Evolutionary conservation across 257 asterid genomes (phyloP).

Genomic region (Nicotiana noctiflora): DNA sequence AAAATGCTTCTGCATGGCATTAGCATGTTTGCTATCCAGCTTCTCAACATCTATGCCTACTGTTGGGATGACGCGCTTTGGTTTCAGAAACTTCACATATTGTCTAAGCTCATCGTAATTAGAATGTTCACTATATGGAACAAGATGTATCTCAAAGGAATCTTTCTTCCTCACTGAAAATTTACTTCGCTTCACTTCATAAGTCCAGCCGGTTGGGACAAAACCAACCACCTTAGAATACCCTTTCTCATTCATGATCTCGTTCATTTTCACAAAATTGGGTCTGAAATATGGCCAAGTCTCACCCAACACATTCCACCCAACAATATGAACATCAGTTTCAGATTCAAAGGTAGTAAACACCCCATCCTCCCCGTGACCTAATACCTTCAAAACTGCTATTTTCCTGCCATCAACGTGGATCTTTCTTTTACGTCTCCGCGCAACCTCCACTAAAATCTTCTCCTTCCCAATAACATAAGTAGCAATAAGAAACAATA

Average conservation of each 20-base stretch:
- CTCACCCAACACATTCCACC: conserved; percentile 93
- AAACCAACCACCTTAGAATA: conserved; percentile 78
- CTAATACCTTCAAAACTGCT: conserved; percentile 55
- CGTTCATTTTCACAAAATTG: conserved; percentile 60
- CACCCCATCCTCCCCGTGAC: conserved; percentile 54
- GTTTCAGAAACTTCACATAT: conserved; percentile 79
- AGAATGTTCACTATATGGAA: conserved; percentile 94
- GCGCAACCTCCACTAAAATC: conserved; percentile 82
- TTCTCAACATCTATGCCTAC: conserved; percentile 89
- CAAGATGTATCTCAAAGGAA: conserved; percentile 85
- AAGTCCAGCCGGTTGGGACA: conserved; percentile 97
- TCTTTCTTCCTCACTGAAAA: conserved; percentile 74
- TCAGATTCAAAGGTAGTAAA: conserved; percentile 58
- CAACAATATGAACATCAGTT: conserved; percentile 85
- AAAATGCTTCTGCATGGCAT: conserved; percentile 69
- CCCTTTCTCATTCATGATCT: conserved; percentile 75
- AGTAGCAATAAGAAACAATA: conserved; percentile 81
- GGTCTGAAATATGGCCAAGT: conserved; percentile 94
- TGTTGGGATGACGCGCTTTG: conserved; percentile 75
- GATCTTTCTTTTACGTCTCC: too few species aligned
- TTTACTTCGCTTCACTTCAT: conserved; percentile 67
- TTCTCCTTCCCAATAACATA: conserved; percentile 86
- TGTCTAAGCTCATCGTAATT: conserved; percentile 79
- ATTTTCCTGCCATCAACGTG: too few species aligned
- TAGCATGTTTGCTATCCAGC: conserved; percentile 64